Conservation (phyloP, 2,329 filamentous ascomycete genomes). For the Hypoxylon sp. region DNA sequence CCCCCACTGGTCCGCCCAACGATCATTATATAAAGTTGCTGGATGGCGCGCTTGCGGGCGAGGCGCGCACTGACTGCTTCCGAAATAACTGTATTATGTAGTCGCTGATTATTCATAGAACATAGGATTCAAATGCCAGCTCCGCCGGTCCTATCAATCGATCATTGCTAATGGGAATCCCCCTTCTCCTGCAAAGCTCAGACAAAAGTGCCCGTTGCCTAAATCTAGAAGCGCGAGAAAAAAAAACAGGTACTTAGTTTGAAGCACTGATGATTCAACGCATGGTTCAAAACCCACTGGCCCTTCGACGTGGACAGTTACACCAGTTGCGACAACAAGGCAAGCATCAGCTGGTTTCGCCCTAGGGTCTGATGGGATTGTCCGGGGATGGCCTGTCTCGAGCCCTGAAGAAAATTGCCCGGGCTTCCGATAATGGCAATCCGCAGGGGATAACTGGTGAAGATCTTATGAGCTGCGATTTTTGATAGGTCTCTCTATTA, state of each 20-base stretch:
- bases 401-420: slow-evolving; percentile 40
- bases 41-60: slow-evolving; percentile 40
- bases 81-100: slow-evolving; percentile 26
- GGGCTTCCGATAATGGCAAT: slow-evolving; percentile 45
- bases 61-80: slow-evolving; percentile 43
- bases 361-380: slow-evolving; percentile 44
- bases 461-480: slow-evolving; percentile 42
- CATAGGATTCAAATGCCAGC: slow-evolving; percentile 43
- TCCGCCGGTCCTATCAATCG: slow-evolving; percentile 31
- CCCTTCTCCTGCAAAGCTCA: slow-evolving; percentile 24
- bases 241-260: slow-evolving; percentile 16
- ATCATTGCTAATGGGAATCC: slow-evolving; percentile 27
- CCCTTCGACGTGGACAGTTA: slow-evolving; percentile 41
- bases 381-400: slow-evolving; percentile 43
- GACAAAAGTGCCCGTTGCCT: slow-evolving; percentile 34
- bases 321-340: slow-evolving; percentile 47
- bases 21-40: slow-evolving; percentile 41
- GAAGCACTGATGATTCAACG: slow-evolving; percentile 37
- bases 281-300: slow-evolving; percentile 28
- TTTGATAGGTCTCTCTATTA: slow-evolving; percentile 44
- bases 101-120: slow-evolving; percentile 42
- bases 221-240: slow-evolving; percentile 27
- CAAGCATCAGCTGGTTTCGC: slow-evolving; percentile 48
- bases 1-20: slow-evolving; percentile 36
- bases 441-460: slow-evolving; percentile 40